These are phyloP conservation scores for Phyllosticta capitalensis DNA, from an alignment of 2,329 filamentous ascomycete species.

Conservation along the genomic window DNA sequence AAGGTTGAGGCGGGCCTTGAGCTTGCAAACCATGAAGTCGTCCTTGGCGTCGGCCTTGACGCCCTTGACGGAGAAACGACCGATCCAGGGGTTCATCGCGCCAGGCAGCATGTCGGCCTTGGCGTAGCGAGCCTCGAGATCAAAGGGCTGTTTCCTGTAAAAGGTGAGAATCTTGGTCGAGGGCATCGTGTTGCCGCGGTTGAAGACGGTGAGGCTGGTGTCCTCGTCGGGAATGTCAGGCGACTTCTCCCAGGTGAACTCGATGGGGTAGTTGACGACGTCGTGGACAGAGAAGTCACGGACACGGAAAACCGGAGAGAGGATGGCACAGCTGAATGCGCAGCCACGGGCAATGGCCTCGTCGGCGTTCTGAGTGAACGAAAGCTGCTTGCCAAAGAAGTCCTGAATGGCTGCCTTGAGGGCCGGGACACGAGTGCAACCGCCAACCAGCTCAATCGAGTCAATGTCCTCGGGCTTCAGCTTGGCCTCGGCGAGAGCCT, in stretches of 20 bases:
- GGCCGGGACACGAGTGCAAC: slow-evolving; percentile 83
- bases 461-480: slow-evolving; percentile 89
- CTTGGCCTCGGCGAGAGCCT: slow-evolving; percentile 89
- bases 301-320: slow-evolving; percentile 95
- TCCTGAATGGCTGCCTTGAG: slow-evolving; percentile 82
- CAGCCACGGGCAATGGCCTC: slow-evolving; percentile 93
- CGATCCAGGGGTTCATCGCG: slow-evolving; percentile 90
- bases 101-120: slow-evolving; percentile 80
- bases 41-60: slow-evolving; percentile 89
- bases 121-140: slow-evolving; percentile 88
- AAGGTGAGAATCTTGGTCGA: slow-evolving; percentile 99
- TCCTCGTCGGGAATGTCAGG: slow-evolving; percentile 97
- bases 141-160: slow-evolving; percentile 96
- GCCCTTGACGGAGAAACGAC: slow-evolving; percentile 93
- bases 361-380: slow-evolving; percentile 96
- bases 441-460: slow-evolving; percentile 84
- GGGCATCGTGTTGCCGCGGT: slow-evolving; percentile 91
- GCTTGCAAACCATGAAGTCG: slow-evolving; percentile 99
- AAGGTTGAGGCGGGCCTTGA: slow-evolving; percentile 93
- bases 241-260: slow-evolving; percentile 98
- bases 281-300: slow-evolving; percentile 97
- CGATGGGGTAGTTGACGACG: slow-evolving; percentile 95
- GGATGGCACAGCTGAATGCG: slow-evolving; percentile 94
- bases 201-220: slow-evolving; percentile 93
- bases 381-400: slow-evolving; percentile 88